Percentiles rank a stretch among this genome's conserved stretches.
Evolutionary conservation across 192 early-diverging fungal species (phyloP).

Genomic region (Paraglomus brasilianum): DNA sequence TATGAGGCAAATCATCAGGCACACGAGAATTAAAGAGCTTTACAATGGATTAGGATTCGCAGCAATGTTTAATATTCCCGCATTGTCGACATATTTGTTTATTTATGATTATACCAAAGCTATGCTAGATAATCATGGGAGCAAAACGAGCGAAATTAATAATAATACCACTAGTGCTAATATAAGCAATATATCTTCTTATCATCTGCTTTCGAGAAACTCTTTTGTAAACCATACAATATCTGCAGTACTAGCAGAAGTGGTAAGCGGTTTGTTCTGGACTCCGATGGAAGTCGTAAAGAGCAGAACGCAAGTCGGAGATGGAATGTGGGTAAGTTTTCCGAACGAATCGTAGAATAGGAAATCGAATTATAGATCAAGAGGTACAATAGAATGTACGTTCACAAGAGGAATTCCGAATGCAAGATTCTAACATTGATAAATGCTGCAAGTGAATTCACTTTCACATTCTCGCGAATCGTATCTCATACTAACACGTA

Average conservation of each 20-base stretch:
- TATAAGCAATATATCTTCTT: no score
- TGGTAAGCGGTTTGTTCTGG: slow-evolving; percentile 65
- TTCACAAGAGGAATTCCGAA: no score
- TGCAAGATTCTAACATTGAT: no score
- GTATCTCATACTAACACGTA: background rate
- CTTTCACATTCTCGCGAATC: background rate
- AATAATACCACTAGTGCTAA: no score
- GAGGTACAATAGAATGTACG: no score
- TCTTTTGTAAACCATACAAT: slow-evolving; percentile 54
- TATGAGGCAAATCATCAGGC: slow-evolving; percentile 25
- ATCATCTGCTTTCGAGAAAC: slow-evolving; percentile 34
- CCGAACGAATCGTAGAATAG: no score
- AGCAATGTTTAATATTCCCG: slow-evolving; percentile 69
- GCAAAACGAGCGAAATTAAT: no score
- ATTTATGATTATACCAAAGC: slow-evolving; percentile 67
- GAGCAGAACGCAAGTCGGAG: slow-evolving; percentile 61
- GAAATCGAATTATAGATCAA: no score
- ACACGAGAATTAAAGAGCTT: slow-evolving; percentile 37
- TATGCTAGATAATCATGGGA: slow-evolving; percentile 29
- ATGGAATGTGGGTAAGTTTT: no score
- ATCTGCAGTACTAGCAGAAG: slow-evolving; percentile 64
- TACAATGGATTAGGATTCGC: slow-evolving; percentile 73
- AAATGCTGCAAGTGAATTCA: background rate
- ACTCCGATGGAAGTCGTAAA: slow-evolving; percentile 90
- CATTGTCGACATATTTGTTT: slow-evolving; percentile 65